Percentiles rank a stretch among this genome's conserved stretches.
phyloP scores from a whole-genome alignment of 2,329 filamentous ascomycete species.

The Parascedosporium putredinis region DNA sequence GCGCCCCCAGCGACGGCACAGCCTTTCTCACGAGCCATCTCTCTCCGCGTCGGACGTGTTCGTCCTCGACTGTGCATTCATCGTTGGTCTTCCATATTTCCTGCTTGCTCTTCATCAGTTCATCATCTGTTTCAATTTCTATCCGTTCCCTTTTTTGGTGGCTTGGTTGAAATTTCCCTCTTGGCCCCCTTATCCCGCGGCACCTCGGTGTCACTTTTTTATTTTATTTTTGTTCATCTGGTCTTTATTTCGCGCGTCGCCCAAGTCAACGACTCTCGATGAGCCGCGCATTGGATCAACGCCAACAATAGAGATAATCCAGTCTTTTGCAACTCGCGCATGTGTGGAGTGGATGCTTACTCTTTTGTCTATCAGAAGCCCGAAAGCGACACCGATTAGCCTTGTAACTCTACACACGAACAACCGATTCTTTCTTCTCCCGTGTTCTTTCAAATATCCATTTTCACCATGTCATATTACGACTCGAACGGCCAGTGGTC shows the following conservation, averaged over 20 bases:
- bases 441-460: neutral
- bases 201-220: no score
- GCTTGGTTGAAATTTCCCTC: no score
- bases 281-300: no score
- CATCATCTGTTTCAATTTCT: no score
- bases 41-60: neutral
- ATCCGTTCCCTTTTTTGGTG: no score
- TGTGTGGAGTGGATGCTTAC: no score
- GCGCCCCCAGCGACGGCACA: neutral
- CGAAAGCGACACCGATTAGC: neutral
- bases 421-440: neutral
- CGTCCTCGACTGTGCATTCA: neutral
- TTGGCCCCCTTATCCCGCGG: no score
- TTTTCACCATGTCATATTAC: conserved; percentile 32
- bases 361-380: neutral
- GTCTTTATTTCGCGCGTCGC: conserved; percentile 2
- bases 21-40: neutral
- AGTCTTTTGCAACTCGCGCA: no score
- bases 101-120: neutral
- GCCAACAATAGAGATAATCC: no score
- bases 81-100: neutral
- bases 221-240: no score
- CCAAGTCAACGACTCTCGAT: neutral
- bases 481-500: conserved; percentile 30
- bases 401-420: neutral